Base-by-base conservation (phyloP, 169 alveolate genomes). In the Plasmodium cynomolgi region DNA sequence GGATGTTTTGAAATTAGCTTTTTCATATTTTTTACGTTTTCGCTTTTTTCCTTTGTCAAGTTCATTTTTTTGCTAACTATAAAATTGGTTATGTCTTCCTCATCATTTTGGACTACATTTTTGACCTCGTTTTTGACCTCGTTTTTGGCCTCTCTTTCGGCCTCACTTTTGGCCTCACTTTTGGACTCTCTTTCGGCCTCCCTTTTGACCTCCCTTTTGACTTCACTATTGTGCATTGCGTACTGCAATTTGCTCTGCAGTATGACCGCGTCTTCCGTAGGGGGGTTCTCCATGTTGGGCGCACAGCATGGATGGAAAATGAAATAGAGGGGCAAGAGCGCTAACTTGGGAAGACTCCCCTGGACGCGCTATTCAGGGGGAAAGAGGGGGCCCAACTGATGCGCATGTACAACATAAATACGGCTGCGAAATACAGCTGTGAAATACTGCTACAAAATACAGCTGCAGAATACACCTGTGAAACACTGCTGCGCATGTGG, bases 1-100 rank as follows among this genome's bases (percentile, higher is more conserved):
- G 95, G 95, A 83, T 91, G 29, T 29, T 72, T 50, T 72, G 77
- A 82, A 81, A 91, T 91, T 37, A 91, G 71, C 41, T 73, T 91
- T 91, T 91, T 91, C 92, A 81, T 91, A 81, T 82, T 82, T 71
- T 91, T 91, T 26, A 91, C 83, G 41, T 73, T 91, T 50, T 91
- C 85, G 71, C 81, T 81, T 72, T 81, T 91, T 81, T 91, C 92
- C 29, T 82, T 81, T 8, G 92, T 77, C 77, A 91, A 91, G 11
- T 71, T 44, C 81, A 91, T 91, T 71, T 91, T 91, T 34, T 91
- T 82, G 26, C 37, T 17, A 50, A 82, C 50, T 15, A 91, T 71
- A 82, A 81, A 91, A 71, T 37, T 81, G 72, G 56, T 50, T 71
- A 91, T 81, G 62, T 91, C 92, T 20, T 91, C 92, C 54, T 31